Evolutionary conservation across 2,329 filamentous ascomycete species (phyloP).

Genomic region (Colletotrichum sublineola): DNA sequence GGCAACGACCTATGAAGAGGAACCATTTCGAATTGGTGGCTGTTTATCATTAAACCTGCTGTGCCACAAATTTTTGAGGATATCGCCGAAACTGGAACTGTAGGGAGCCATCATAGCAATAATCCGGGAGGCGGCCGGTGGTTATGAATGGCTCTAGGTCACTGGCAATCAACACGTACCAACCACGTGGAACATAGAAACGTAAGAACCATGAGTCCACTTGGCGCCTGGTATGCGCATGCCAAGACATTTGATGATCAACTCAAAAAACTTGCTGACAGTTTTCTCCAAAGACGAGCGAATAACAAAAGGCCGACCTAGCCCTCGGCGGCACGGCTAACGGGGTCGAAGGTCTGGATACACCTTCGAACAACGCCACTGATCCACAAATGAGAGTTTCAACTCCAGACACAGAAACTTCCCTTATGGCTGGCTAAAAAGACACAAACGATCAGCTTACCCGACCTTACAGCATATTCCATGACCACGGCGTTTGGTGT

Average conservation of each 20-base stretch:
- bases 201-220: constrained; percentile 3
- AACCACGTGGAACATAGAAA: constrained; percentile 19
- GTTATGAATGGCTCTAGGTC: neutral
- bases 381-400: neutral
- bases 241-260: constrained; percentile 11
- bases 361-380: constrained; percentile 8
- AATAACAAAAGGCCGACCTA: neutral
- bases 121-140: constrained; percentile 11
- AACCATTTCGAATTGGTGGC: constrained; percentile 5
- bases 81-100: neutral
- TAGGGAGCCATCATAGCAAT: neutral
- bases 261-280: neutral
- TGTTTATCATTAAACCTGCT: neutral
- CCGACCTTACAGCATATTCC: neutral
- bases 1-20: neutral
- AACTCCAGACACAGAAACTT: neutral
- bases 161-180: neutral
- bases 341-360: neutral
- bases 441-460: neutral
- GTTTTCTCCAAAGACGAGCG: neutral
- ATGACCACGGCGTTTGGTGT: neutral
- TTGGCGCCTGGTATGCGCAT: neutral
- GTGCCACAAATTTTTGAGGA: constrained; percentile 11
- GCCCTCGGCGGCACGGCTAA: neutral
- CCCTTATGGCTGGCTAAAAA: neutral